Base-by-base conservation (phyloP, 176 grass and related monocot species). In the Echinochloa phyllopogon region DNA sequence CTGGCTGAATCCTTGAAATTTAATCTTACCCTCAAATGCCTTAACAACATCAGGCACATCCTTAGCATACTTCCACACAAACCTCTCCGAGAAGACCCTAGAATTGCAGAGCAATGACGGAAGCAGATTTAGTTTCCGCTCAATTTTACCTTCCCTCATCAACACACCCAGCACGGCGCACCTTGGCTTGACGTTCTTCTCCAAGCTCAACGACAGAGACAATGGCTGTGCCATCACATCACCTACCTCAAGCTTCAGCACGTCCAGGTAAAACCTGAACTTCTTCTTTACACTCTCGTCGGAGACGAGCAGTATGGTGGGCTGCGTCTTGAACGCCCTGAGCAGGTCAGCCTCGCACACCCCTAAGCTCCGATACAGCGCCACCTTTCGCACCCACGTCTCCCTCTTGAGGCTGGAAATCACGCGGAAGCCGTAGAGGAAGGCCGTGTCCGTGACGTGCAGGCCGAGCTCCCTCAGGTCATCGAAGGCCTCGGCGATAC, bases 311-410 rank as follows among this genome's bases (percentile, higher is more conserved):
- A 89, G 44, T 2, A 67, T 38, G 15, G 24, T 45, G 18, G 90
- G 86, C 20, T 79, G 61, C 69, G 8, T 86, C 71, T 60, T 80
- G 74, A 89, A 83, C 13, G 90, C 86, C n/a, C 58, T 58, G 57
- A 86, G 13, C 14, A 92, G 42, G 47, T 60, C 72, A 10, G 16
- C 24, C 71, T 92, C 72, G 3, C 82, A 68, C 38, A 77, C 18
- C 7, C 90, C 86, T 38, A 92, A 83, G 73, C 74, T 89, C 58
- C 8, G 59, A 62, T 64, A 92, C n/a, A 89, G 20, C 8, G 48
- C 78, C 55, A 92, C 24, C 53, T 89, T 92, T 59, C 87, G 70
- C 68, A 40, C 40, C 75, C 51, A 87, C 1, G 67, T 87, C 49
- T 65, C 68, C 84, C 18, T 48, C 53, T 29, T 86, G 23, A 84